phyloP scores from a whole-genome alignment of 1,284 basidiomycete species.

The Melampsora abietis-canadensis region DNA sequence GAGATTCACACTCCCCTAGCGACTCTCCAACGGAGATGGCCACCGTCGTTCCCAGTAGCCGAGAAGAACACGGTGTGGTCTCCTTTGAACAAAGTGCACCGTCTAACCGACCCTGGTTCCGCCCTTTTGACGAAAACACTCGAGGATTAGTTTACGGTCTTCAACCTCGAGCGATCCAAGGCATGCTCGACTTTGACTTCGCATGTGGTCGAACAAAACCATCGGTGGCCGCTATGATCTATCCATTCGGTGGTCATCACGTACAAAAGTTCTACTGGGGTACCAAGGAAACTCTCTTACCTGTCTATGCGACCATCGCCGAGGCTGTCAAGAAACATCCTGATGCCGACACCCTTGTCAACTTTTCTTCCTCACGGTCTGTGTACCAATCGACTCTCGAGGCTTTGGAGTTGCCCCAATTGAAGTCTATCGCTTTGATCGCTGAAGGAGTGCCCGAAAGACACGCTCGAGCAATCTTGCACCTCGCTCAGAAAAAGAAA shows the following conservation, averaged over 20 bases:
- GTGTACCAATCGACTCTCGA: slow-evolving; percentile 94
- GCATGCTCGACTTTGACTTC: slow-evolving; percentile 99
- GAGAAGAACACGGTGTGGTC: slow-evolving; percentile 62
- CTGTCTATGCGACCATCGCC: slow-evolving; percentile 88
- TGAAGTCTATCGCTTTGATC: slow-evolving; percentile 86
- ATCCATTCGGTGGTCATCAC: slow-evolving; percentile 98
- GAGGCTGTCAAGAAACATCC: slow-evolving; percentile 94
- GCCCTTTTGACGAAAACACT: slow-evolving; percentile 86
- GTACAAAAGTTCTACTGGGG: slow-evolving; percentile 99
- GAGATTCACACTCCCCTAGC: slow-evolving; percentile 50
- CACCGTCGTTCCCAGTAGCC: slow-evolving; percentile 62
- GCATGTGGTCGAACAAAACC: slow-evolving; percentile 91
- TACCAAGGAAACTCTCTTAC: slow-evolving; percentile 95
- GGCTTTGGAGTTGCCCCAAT: slow-evolving; percentile 67
- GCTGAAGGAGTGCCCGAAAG: slow-evolving; percentile 98
- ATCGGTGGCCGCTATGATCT: slow-evolving; percentile 98
- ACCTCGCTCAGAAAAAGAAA: slow-evolving; percentile 76
- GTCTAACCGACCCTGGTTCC: slow-evolving; percentile 67
- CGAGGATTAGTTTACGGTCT: slow-evolving; percentile 96
- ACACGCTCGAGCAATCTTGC: slow-evolving; percentile 92
- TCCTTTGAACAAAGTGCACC: slow-evolving; percentile 61
- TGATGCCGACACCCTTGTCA: slow-evolving; percentile 95
- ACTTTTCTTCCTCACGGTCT: slow-evolving; percentile 92
- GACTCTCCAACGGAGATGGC: slow-evolving; percentile 49
- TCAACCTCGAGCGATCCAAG: slow-evolving; percentile 98